Percentiles rank a stretch among this genome's conserved stretches.
Conservation (phyloP, 768 basidiomycete species). For the Thelephora aurantiotincta region DNA sequence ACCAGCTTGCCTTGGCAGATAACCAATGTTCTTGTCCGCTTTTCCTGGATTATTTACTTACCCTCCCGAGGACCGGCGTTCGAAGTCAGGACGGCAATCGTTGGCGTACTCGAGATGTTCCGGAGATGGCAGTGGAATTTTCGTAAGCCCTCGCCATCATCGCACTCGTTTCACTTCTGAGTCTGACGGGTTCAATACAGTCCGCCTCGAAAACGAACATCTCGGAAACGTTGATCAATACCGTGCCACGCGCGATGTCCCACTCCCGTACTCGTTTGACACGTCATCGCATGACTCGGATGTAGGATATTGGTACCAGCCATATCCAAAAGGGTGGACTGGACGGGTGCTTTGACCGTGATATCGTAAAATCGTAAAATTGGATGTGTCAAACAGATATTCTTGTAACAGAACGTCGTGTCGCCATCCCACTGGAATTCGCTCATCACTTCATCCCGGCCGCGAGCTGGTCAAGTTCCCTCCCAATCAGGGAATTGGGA, state of each 20-base stretch:
- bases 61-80: constrained; percentile 33
- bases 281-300: constrained; percentile 24
- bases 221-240: constrained; percentile 89
- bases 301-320: constrained; percentile 20
- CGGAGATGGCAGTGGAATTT: constrained; percentile 89
- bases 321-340: too few relatives aligned
- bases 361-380: too few relatives aligned
- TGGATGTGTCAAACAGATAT: too few relatives aligned
- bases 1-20: constrained; percentile 25
- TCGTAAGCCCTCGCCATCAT: constrained; percentile 33
- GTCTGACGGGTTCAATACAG: constrained; percentile 18
- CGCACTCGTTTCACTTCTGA: neutral
- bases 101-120: constrained; percentile 59
- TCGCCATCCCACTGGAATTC: too few relatives aligned
- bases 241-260: constrained; percentile 74
- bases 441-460: constrained; percentile 47
- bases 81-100: constrained; percentile 50
- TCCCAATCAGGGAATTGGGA: constrained; percentile 67
- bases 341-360: too few relatives aligned
- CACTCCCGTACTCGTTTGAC: constrained; percentile 62
- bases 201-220: constrained; percentile 83
- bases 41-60: constrained; percentile 73
- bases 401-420: too few relatives aligned
- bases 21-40: constrained; percentile 61
- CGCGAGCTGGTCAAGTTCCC: constrained; percentile 60